Conservation (phyloP, 2,329 filamentous ascomycete species). For the Cryphonectria radicalis region DNA sequence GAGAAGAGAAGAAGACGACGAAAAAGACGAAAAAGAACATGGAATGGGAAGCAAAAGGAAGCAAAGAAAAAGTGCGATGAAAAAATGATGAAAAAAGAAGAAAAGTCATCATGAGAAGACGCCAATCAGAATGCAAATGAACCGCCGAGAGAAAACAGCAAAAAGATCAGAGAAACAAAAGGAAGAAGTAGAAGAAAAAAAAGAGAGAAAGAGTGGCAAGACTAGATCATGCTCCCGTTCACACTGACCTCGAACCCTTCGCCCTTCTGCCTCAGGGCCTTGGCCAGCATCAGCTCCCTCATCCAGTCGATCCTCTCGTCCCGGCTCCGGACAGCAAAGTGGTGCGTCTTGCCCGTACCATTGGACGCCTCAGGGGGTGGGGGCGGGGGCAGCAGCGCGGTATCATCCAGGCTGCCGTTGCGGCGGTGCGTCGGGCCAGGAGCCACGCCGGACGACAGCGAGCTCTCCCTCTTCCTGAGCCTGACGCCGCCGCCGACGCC, state of each 20-base stretch:
- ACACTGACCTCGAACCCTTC: slow-evolving; percentile 82
- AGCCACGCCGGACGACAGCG: slow-evolving; percentile 38
- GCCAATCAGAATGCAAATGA: slow-evolving; percentile 25
- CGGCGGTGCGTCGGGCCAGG: slow-evolving; percentile 15
- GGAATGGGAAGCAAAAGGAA: neutral
- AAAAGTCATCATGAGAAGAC: slow-evolving; percentile 24
- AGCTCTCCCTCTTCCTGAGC: slow-evolving; percentile 59
- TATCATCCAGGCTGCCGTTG: slow-evolving; percentile 30
- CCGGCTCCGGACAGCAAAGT: slow-evolving; percentile 86
- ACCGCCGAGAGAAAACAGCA: slow-evolving; percentile 1
- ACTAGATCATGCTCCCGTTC: slow-evolving; percentile 75
- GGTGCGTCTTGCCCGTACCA: slow-evolving; percentile 80
- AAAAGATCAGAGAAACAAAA: slow-evolving; percentile 15
- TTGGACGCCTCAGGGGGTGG: slow-evolving; percentile 54
- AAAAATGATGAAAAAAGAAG: slow-evolving; percentile 14
- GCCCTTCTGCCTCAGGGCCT: slow-evolving; percentile 82
- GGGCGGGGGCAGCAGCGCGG: slow-evolving; percentile 32
- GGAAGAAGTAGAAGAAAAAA: neutral
- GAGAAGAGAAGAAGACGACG: slow-evolving; percentile 16
- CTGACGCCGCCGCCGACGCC: slow-evolving; percentile 44
- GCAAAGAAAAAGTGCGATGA: slow-evolving; percentile 25
- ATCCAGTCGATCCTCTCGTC: slow-evolving; percentile 98
- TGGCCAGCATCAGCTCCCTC: slow-evolving; percentile 89
- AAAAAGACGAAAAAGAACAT: slow-evolving; percentile 6
- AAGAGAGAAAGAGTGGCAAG: neutral